Percentiles rank a stretch among this genome's conserved stretches.
phyloP scores from a whole-genome alignment of 441 rosid genomes.

The Bocquillonia castaneifolia region DNA sequence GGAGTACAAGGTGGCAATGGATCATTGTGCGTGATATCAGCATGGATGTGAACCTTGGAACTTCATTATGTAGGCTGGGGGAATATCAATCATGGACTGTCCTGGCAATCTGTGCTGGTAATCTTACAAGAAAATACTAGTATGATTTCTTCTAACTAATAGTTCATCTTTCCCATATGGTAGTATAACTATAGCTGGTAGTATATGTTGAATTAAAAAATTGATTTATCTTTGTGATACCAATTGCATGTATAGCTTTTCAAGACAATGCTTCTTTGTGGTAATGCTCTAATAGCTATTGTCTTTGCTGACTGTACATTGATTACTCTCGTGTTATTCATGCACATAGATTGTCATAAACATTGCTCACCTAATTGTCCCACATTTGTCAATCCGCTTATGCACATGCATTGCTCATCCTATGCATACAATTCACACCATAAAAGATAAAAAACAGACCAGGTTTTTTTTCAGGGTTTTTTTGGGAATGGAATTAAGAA shows the following conservation, averaged over 20 bases:
- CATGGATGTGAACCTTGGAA: conserved; percentile 14
- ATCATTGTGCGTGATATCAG: conserved; percentile 15
- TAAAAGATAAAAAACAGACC: neutral
- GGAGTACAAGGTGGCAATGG: conserved; percentile 33
- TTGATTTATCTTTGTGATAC: conserved; percentile 5
- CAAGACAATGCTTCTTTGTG: neutral
- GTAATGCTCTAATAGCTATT: neutral
- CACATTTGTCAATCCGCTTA: neutral
- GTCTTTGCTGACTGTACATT: neutral
- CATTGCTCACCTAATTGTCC: neutral
- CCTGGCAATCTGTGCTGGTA: conserved; percentile 3
- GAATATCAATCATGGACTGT: neutral
- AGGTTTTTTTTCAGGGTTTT: neutral
- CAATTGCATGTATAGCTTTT: neutral
- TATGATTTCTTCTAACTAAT: neutral
- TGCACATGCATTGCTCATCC: neutral
- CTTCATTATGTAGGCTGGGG: neutral
- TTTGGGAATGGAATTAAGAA: neutral
- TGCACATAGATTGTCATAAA: neutral
- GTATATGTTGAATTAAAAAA: neutral
- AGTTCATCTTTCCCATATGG: neutral
- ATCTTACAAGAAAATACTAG: neutral
- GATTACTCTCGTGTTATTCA: neutral
- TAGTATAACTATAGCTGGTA: conserved; percentile 1
- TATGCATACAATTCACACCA: neutral